Percentiles rank a stretch among this genome's conserved stretches.
Evolutionary conservation across 805 yeast genomes (phyloP).

Genomic region (Nakazawaea peltata): DNA sequence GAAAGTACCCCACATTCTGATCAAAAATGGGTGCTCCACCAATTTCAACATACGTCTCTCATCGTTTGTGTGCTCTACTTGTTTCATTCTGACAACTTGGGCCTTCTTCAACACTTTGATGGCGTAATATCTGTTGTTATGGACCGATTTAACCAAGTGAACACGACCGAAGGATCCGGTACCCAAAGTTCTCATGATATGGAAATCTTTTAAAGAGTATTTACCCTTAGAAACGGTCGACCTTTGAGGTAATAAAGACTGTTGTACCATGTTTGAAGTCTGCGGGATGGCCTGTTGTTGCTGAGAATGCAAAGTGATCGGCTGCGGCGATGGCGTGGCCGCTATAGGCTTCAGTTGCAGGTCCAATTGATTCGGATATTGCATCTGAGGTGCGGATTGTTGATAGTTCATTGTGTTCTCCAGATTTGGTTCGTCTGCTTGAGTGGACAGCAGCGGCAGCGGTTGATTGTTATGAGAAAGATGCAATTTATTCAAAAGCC

Average conservation of each 20-base stretch:
- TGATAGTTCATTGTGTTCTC: constrained; percentile 5
- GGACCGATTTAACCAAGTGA: constrained; percentile 49
- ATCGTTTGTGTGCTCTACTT: constrained; percentile 57
- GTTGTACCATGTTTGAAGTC: constrained; percentile 8
- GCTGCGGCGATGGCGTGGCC: neutral
- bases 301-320: neutral
- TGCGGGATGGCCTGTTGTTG: constrained; percentile 1
- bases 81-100: constrained; percentile 53
- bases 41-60: constrained; percentile 51
- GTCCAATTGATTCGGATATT: constrained; percentile 3
- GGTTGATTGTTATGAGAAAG: neutral
- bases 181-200: constrained; percentile 48
- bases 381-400: constrained; percentile 13
- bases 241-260: constrained; percentile 13
- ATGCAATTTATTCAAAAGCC: constrained; percentile 7
- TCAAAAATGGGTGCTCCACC: constrained; percentile 53
- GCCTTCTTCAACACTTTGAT: constrained; percentile 51
- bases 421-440: constrained; percentile 8
- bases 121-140: constrained; percentile 52
- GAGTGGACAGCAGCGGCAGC: too few relatives aligned
- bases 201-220: constrained; percentile 48
- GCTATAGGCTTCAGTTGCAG: constrained; percentile 2
- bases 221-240: constrained; percentile 45
- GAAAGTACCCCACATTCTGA: constrained; percentile 62
- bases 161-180: constrained; percentile 58